A percentile compares a stretch with the other conserved stretches of the same genome.
Evolutionary conservation across 2,329 filamentous ascomycete genomes (phyloP).

Genomic region (Pseudopithomyces chartarum): DNA sequence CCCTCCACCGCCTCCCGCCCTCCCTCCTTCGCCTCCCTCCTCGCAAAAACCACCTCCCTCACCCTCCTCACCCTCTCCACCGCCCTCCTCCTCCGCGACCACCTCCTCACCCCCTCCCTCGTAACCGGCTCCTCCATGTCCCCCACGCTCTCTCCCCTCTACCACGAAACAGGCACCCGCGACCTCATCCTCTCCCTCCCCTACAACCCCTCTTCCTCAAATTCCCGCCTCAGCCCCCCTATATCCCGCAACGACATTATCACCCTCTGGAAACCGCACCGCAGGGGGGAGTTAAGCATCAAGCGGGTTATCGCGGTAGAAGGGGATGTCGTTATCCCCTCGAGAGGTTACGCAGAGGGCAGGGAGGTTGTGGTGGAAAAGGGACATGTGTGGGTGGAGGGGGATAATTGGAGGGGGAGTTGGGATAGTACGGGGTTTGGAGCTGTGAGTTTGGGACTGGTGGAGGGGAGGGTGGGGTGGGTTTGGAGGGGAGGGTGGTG

Average conservation of each 20-base stretch:
- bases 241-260: slow-evolving; percentile 54
- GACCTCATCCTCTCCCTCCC: slow-evolving; percentile 50
- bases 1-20: not conserved
- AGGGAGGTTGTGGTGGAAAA: slow-evolving; percentile 67
- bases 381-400: slow-evolving; percentile 94
- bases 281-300: slow-evolving; percentile 71
- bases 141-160: slow-evolving; percentile 51
- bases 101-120: slow-evolving; percentile 42
- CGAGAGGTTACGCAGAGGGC: slow-evolving; percentile 38
- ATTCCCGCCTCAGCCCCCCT: no score
- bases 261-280: slow-evolving; percentile 59
- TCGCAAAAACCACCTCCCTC: slow-evolving; percentile 14
- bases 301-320: slow-evolving; percentile 84
- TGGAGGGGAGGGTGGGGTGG: slow-evolving; percentile 75
- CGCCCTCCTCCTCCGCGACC: slow-evolving; percentile 47
- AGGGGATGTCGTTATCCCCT: slow-evolving; percentile 82
- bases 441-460: slow-evolving; percentile 74
- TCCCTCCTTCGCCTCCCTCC: not conserved
- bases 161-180: slow-evolving; percentile 43
- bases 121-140: slow-evolving; percentile 52
- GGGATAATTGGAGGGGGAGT: slow-evolving; percentile 75
- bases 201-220: no score
- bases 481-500: slow-evolving; percentile 64
- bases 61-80: slow-evolving; percentile 19
- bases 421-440: slow-evolving; percentile 91